Evolutionary conservation across 2,329 filamentous ascomycete genomes (phyloP).

Genomic region (Pezicula radicicola): DNA sequence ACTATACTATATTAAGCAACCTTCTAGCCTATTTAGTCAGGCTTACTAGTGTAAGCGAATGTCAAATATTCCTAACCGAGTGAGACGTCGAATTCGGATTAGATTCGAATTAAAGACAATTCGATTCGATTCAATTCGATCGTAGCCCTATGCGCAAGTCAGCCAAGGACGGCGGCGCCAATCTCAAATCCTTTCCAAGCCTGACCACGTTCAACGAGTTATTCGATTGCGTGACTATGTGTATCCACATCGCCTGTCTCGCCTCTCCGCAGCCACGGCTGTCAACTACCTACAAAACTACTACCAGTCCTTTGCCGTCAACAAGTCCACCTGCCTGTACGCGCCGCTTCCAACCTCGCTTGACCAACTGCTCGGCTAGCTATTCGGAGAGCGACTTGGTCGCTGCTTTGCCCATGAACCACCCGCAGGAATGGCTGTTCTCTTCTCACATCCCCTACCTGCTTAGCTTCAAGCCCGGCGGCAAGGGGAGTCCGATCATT

Average conservation of each 20-base stretch:
- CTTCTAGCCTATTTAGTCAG: too few relatives aligned
- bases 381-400: slow-evolving; percentile 33
- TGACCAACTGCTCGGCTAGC: slow-evolving; percentile 26
- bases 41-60: too few relatives aligned
- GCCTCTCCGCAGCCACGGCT: slow-evolving; percentile 45
- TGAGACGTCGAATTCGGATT: too few relatives aligned
- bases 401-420: slow-evolving; percentile 38
- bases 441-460: slow-evolving; percentile 42
- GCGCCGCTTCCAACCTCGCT: slow-evolving; percentile 29
- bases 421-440: slow-evolving; percentile 41
- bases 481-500: too few relatives aligned
- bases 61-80: too few relatives aligned
- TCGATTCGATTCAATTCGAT: too few relatives aligned
- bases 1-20: too few relatives aligned
- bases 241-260: too few relatives aligned
- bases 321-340: slow-evolving; percentile 39
- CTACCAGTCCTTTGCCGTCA: slow-evolving; percentile 44
- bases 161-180: too few relatives aligned
- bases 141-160: too few relatives aligned
- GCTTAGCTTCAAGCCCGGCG: slow-evolving; percentile 31
- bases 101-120: too few relatives aligned
- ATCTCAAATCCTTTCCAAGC: slow-evolving; percentile 33
- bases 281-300: slow-evolving; percentile 51
- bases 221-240: slow-evolving; percentile 46
- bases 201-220: slow-evolving; percentile 39